phyloP scores from a whole-genome alignment of 441 rosid species.

The Isatis lusitanica region DNA sequence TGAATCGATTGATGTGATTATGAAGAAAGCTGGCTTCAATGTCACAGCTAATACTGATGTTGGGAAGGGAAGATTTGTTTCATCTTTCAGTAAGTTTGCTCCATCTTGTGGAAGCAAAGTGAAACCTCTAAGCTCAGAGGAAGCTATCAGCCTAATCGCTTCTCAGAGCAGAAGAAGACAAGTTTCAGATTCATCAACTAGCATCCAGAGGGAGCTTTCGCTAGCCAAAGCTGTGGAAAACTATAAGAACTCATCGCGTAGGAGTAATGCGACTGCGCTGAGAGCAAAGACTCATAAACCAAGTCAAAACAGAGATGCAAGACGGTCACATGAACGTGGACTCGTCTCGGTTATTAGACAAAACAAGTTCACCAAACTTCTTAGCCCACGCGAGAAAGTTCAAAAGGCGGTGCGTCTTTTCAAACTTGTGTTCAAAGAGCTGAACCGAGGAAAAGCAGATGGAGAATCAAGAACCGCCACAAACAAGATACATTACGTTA shows the following conservation, averaged over 20 bases:
- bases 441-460: constrained; percentile 54
- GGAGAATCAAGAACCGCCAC: constrained; percentile 22
- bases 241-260: background rate
- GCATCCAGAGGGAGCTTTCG: constrained; percentile 7
- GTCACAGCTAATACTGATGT: background rate
- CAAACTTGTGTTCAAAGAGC: constrained; percentile 52
- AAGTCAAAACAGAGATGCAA: constrained; percentile 22
- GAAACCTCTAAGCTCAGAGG: constrained; percentile 27
- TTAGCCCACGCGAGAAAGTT: constrained; percentile 2
- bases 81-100: constrained; percentile 45
- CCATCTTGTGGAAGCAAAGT: constrained; percentile 47
- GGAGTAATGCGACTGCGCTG: constrained; percentile 21
- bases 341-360: background rate
- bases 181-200: background rate
- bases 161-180: constrained; percentile 11
- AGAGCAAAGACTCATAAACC: constrained; percentile 27
- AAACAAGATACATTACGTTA: constrained; percentile 43
- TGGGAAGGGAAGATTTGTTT: constrained; percentile 30
- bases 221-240: background rate
- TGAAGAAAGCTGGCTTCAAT: constrained; percentile 16
- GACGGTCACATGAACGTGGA: constrained; percentile 32
- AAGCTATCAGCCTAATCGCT: constrained; percentile 4
- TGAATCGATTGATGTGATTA: background rate
- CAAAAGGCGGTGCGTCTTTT: constrained; percentile 22
- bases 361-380: background rate